These are phyloP conservation scores for Xerocomellus chrysenteron DNA, from an alignment of 768 basidiomycete species.

Conservation along the genomic window DNA sequence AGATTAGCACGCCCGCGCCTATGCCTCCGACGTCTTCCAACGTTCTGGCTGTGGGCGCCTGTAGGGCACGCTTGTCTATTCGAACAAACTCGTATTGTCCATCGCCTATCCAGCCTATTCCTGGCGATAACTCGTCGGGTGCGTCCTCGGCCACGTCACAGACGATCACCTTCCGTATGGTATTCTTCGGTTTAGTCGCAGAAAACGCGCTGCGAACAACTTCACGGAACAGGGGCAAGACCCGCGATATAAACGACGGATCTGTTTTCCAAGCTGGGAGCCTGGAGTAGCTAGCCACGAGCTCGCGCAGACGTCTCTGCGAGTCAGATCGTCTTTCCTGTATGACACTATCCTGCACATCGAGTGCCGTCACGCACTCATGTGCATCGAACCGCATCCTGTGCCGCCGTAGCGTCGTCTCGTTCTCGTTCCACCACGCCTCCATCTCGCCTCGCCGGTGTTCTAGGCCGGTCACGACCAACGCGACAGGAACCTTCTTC, in stretches of 20 bases:
- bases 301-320: neutral
- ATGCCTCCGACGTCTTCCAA: neutral
- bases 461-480: constrained; percentile 38
- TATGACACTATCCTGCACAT: neutral
- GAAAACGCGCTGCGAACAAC: neutral
- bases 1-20: neutral
- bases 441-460: constrained; percentile 21
- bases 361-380: neutral
- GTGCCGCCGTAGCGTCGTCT: constrained; percentile 18
- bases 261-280: neutral
- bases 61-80: neutral
- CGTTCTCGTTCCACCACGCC: constrained; percentile 28
- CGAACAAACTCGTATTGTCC: neutral
- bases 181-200: neutral
- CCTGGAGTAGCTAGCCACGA: neutral
- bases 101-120: too few species aligned
- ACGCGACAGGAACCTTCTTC: constrained; percentile 32
- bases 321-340: neutral
- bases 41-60: neutral
- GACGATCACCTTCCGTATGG: neutral
- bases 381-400: constrained; percentile 28
- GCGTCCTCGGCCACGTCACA: neutral
- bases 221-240: neutral
- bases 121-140: too few species aligned
- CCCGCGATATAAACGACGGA: neutral